Percentiles rank a stretch among this genome's conserved stretches.
Evolutionary conservation across 179 eudicot species (phyloP).

Genomic region (Spergularia azorica): DNA sequence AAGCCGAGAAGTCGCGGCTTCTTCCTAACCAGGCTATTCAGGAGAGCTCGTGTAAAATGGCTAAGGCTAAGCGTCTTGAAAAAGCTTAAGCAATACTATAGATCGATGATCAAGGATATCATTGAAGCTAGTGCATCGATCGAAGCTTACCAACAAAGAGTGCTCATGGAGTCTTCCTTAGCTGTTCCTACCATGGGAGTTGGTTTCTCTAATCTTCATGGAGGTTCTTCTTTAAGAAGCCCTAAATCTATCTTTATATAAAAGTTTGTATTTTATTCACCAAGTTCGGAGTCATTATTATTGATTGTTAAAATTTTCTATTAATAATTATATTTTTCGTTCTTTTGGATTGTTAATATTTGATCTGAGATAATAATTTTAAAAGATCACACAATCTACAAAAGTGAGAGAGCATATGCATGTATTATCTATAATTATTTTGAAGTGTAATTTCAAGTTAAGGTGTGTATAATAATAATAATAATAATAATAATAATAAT

Average conservation of each 20-base stretch:
- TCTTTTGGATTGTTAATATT: too few relatives aligned
- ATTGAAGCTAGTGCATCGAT: conserved; percentile 45
- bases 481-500: too few relatives aligned
- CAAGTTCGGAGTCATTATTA: background rate
- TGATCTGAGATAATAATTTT: too few relatives aligned
- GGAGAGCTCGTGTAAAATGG: conserved; percentile 47
- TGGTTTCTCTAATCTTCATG: conserved; percentile 29
- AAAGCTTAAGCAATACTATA: conserved; percentile 52
- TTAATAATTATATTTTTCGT: too few relatives aligned
- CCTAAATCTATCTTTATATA: conserved; percentile 26
- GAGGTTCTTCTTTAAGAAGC: conserved; percentile 15
- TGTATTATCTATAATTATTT: too few relatives aligned
- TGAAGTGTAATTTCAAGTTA: too few relatives aligned
- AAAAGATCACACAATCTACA: too few relatives aligned
- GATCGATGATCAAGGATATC: conserved; percentile 43
- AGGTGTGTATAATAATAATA: too few relatives aligned
- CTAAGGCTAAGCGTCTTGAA: conserved; percentile 43
- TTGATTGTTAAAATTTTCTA: background rate
- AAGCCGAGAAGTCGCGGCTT: conserved; percentile 24
- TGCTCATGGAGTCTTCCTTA: conserved; percentile 50
- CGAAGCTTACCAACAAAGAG: conserved; percentile 54
- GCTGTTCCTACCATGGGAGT: conserved; percentile 59
- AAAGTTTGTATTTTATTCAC: background rate
- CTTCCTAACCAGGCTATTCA: conserved; percentile 35
- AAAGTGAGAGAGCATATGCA: too few relatives aligned